Percentiles rank a stretch among this genome's conserved stretches.
These are phyloP conservation scores for Nicotiana noctiflora DNA, from an alignment of 257 asterid species.

Conservation along the genomic window DNA sequence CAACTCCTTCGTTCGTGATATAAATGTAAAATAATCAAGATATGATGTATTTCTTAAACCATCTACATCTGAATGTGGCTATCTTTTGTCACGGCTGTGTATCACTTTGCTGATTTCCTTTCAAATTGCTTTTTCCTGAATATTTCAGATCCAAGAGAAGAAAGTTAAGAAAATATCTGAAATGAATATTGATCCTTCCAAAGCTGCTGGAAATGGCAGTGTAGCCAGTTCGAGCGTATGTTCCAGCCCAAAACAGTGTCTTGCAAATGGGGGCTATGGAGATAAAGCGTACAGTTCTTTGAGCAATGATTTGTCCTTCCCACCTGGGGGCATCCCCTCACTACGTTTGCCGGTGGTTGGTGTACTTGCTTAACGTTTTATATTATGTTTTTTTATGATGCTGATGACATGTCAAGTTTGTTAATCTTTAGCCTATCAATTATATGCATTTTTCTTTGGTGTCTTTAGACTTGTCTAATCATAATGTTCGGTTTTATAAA, in stretches of 20 bases:
- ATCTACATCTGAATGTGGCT: conserved; percentile 1
- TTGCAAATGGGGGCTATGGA: conserved; percentile 49
- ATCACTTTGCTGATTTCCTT: conserved; percentile 3
- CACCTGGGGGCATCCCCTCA: conserved; percentile 45
- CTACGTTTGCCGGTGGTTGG: conserved; percentile 74
- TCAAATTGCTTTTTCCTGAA: conserved; percentile 4
- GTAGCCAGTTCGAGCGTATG: conserved; percentile 41
- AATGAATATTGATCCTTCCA: conserved; percentile 39
- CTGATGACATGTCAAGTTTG: conserved; percentile 6
- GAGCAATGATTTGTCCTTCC: conserved; percentile 42
- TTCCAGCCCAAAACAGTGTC: conserved; percentile 44
- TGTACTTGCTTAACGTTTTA: conserved; percentile 36
- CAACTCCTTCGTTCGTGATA: background rate
- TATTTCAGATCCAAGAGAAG: conserved; percentile 71
- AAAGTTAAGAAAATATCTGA: conserved; percentile 59
- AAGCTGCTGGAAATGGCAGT: conserved; percentile 46
- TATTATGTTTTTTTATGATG: conserved; percentile 4
- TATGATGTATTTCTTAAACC: background rate
- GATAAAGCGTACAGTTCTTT: conserved; percentile 36
- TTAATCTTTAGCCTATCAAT: background rate
- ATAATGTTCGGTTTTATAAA: background rate
- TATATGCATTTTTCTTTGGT: background rate
- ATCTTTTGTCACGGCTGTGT: background rate
- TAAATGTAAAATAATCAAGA: background rate
- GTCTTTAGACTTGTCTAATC: background rate